These are phyloP conservation scores for Magnolia officinalis DNA, from an alignment of 164 flowering plant genomes.

Conservation along the genomic window DNA sequence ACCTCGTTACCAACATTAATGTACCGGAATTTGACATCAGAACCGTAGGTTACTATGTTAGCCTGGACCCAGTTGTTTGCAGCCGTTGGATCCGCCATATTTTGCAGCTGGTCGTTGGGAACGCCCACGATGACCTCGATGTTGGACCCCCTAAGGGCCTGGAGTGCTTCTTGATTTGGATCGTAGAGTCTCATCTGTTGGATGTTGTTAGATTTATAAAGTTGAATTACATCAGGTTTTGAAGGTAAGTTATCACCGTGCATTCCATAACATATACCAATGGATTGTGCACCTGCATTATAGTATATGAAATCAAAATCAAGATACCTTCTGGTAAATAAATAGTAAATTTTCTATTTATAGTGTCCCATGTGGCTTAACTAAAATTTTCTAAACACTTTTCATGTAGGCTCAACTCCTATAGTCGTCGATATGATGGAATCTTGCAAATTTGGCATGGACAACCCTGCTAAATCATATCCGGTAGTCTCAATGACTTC, in stretches of 20 bases:
- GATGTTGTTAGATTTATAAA: constrained; percentile 4
- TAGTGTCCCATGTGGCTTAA: no score
- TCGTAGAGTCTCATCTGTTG: constrained; percentile 9
- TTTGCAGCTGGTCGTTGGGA: no score
- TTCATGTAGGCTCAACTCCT: no score
- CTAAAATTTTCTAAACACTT: no score
- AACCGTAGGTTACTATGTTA: neutral
- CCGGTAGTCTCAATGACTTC: no score
- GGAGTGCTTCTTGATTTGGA: neutral
- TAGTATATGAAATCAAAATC: neutral
- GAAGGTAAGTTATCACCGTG: neutral
- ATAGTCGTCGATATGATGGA: no score
- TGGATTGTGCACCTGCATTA: constrained; percentile 2
- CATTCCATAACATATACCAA: constrained; percentile 15
- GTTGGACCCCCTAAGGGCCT: constrained; percentile 10
- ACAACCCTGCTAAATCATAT: no score
- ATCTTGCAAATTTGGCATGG: no score
- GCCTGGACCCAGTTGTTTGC: neutral
- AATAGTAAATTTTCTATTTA: no score
- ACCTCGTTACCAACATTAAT: constrained; percentile 18
- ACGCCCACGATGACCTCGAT: neutral
- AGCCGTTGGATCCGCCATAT: neutral
- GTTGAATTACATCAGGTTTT: neutral
- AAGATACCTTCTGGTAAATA: no score
- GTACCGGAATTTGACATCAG: constrained; percentile 7